Evolutionary conservation across 768 basidiomycete genomes (phyloP).

Genomic region (Phallus indusiatus): DNA sequence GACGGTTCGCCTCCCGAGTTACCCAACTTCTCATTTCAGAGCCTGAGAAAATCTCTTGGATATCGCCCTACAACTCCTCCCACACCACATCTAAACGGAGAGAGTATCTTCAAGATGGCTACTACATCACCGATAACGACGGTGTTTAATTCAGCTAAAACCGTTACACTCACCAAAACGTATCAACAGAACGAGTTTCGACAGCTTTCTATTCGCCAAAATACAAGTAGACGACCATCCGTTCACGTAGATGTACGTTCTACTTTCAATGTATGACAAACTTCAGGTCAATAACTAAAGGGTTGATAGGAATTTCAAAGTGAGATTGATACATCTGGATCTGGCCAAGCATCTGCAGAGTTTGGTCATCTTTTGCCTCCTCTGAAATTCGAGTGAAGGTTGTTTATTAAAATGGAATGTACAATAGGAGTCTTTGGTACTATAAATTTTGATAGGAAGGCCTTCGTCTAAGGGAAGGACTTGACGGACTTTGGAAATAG

Average conservation of each 20-base stretch:
- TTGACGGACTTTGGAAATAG: slow-evolving; percentile 47
- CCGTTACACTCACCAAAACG: slow-evolving; percentile 74
- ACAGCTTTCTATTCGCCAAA: slow-evolving; percentile 62
- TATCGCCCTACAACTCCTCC: slow-evolving; percentile 31
- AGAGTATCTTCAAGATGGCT: slow-evolving; percentile 53
- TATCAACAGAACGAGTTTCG: slow-evolving; percentile 78
- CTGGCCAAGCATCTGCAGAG: neutral
- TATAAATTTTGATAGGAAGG: slow-evolving; percentile 1
- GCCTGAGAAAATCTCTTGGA: slow-evolving; percentile 40
- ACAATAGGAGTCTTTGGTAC: neutral
- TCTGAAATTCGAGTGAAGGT: neutral
- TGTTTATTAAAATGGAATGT: neutral
- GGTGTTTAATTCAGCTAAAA: slow-evolving; percentile 58
- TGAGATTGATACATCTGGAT: slow-evolving; percentile 1
- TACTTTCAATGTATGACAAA: slow-evolving; percentile 2
- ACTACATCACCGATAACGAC: slow-evolving; percentile 63
- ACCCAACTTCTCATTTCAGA: slow-evolving; percentile 26
- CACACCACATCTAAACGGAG: slow-evolving; percentile 45
- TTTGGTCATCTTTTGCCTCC: slow-evolving; percentile 3
- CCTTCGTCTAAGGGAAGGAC: neutral
- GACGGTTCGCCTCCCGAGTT: slow-evolving; percentile 19
- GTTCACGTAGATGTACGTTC: slow-evolving; percentile 66
- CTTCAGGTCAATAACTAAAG: too few species aligned
- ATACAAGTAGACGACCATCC: slow-evolving; percentile 80
- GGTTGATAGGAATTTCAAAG: slow-evolving; percentile 10